phyloP scores from a whole-genome alignment of 176 grass and related monocot genomes.

The maize (Zea mays) region Zm-B73-REFERENCE-NAM-5.0 NC_050103.1:27437001-27437500 shows the following conservation, averaged over 20 bases:
- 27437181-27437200: neutral
- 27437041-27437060: neutral
- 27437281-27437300: neutral
- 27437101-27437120: neutral
- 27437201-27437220: neutral
- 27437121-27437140: neutral
- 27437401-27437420: neutral
- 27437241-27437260: neutral
- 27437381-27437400: neutral
- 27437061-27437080: rapidly evolving
- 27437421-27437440: neutral
- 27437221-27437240: neutral
- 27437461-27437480: neutral
- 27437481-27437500: neutral
- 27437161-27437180: neutral
- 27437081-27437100: neutral
- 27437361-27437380: neutral
- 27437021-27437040: neutral
- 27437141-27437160: neutral
- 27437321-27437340: neutral
- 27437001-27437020: neutral
- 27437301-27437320: neutral
- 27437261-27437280: neutral
- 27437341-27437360: slow-evolving; percentile 7
- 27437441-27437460: slow-evolving; percentile 11